Evolutionary conservation across 768 basidiomycete genomes (phyloP), one percentile per base, ranked within the genome.

Genomic region (Collybiopsis luxurians): DNA sequence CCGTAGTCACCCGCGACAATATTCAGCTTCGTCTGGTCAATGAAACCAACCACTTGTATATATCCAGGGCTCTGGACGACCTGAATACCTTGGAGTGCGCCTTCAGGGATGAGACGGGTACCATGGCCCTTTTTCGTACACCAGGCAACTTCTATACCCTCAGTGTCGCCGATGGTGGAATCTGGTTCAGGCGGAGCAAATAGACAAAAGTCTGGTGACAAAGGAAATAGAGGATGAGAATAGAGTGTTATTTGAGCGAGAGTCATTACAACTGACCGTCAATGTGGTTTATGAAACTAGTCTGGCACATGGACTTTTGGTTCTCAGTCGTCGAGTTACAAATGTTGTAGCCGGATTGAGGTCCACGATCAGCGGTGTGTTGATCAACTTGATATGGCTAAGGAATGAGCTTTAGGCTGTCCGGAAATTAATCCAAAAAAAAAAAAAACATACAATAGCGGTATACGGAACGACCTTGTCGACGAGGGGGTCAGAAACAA

Each of bases 271-370:
- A 66, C 73, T 34, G 31, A 85, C 81, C 84, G 45, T 79, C 81
- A 23, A 86, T 68, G 53, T 72, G 69, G 72, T 86, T 86, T 44
- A 83, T 65, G 60, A 82, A 74, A 3, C 77, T 65, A 0, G 88
- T 90, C 67, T 90, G 88, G 61, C 87, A 80, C 19, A 72, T 64
- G 3, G 87, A 89, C 1, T 73, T 19, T 50, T 79, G 82, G 61
- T 74, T 77, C 66, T 87, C 75, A 0, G 88, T 89, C 17, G 85
- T 83, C 0, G 81, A 78, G 69, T 88, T 89, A 68, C 86, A 89
- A 10, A 72, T 64, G 67, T 87, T 87, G 75, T 86, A 87, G 15
- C 89, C 88, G 19, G 63, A 62, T 65, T 90, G 88, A 13, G 71
- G 54, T 31, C 54, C n/a, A 64, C 57, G 54, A 15, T 43, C 54